Conservation (phyloP, 495 filamentous ascomycete species). For the Neurospora sp. region DNA sequence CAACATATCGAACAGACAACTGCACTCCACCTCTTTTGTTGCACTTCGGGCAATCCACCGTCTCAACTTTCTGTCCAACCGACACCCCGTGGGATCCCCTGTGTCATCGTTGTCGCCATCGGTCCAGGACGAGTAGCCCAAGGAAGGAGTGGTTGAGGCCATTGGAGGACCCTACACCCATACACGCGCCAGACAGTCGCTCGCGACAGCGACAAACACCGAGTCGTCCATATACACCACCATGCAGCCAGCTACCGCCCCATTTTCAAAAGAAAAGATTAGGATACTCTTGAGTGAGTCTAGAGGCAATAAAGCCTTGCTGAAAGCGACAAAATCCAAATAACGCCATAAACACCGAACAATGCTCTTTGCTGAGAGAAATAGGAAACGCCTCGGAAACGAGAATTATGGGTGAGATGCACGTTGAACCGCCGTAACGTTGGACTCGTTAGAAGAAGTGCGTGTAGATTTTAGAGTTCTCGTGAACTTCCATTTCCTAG, state of each 20-base stretch:
- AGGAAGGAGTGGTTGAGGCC: background rate
- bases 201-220: background rate
- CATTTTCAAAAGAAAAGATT: background rate
- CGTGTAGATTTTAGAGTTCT: constrained; percentile 96
- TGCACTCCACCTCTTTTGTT: background rate
- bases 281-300: constrained; percentile 16
- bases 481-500: constrained; percentile 99
- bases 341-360: constrained; percentile 43
- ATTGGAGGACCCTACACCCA: background rate
- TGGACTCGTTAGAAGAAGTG: constrained; percentile 80
- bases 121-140: background rate
- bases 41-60: background rate
- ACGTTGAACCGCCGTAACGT: constrained; percentile 10
- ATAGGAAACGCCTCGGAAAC: constrained; percentile 25
- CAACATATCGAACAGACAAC: background rate
- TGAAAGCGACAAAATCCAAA: constrained; percentile 7
- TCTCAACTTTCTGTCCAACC: background rate
- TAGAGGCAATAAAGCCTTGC: constrained; percentile 15
- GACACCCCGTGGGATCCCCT: background rate
- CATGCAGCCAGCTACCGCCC: background rate
- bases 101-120: background rate
- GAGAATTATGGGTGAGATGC: constrained; percentile 32
- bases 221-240: background rate
- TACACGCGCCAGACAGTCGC: background rate
- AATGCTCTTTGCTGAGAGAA: constrained; percentile 28